A percentile compares a stretch with the other conserved stretches of the same genome.
These are phyloP conservation scores for Gillenia trifoliata DNA, from an alignment of 306 rosid species.

Conservation along the genomic window DNA sequence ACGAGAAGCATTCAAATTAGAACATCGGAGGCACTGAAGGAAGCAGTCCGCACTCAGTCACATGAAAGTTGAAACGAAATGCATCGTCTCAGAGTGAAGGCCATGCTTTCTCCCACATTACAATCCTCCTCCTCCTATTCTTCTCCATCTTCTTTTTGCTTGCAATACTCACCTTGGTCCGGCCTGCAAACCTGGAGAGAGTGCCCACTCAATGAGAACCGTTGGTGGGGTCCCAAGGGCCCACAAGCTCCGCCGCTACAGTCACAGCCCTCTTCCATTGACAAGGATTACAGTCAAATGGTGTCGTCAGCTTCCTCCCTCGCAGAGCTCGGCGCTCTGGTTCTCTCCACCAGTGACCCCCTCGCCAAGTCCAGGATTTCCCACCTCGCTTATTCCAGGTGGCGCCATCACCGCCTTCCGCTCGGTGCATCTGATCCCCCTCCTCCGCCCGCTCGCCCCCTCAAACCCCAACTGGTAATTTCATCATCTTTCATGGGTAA, in stretches of 20 bases:
- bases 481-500: background rate
- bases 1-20: background rate
- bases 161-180: constrained; percentile 44
- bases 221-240: constrained; percentile 68
- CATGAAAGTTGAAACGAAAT: constrained; percentile 8
- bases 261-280: background rate
- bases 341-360: constrained; percentile 78
- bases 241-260: constrained; percentile 36
- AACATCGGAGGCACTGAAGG: background rate
- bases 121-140: constrained; percentile 14
- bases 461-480: constrained; percentile 54
- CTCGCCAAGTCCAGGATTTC: constrained; percentile 64
- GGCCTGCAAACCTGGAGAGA: constrained; percentile 76
- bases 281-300: constrained; percentile 11
- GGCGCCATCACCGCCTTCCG: constrained; percentile 64
- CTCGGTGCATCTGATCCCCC: constrained; percentile 60
- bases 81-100: constrained; percentile 28
- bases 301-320: constrained; percentile 49
- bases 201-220: constrained; percentile 53
- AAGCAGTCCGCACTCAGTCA: background rate
- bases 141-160: constrained; percentile 19
- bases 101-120: constrained; percentile 19
- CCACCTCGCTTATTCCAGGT: constrained; percentile 68
- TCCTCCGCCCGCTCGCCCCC: constrained; percentile 39
- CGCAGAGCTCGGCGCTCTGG: constrained; percentile 77